phyloP scores from a whole-genome alignment of 2,329 filamentous ascomycete genomes.

The Cladophialophora exuberans region DNA sequence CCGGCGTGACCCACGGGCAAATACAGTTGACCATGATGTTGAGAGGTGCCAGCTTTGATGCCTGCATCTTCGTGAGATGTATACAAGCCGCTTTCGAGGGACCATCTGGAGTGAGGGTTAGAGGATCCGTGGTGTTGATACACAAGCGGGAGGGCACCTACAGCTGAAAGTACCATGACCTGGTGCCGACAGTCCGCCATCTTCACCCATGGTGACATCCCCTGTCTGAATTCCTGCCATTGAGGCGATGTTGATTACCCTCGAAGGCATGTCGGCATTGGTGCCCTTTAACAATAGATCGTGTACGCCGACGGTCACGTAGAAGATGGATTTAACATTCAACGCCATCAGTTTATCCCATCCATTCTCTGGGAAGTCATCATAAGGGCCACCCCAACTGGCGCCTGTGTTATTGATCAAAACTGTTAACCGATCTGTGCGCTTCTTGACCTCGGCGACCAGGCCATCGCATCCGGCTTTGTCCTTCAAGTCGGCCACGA shows the following conservation, averaged over 20 bases:
- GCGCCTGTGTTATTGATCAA: conserved; percentile 56
- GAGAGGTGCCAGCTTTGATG: conserved; percentile 54
- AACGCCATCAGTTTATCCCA: conserved; percentile 62
- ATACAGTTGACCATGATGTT: conserved; percentile 57
- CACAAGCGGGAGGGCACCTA: conserved; percentile 24
- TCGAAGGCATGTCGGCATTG: conserved; percentile 46
- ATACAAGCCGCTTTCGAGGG: conserved; percentile 58
- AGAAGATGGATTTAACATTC: conserved; percentile 59
- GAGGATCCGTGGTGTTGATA: background rate
- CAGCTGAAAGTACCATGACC: conserved; percentile 56
- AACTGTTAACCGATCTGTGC: conserved; percentile 48
- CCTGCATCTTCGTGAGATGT: conserved; percentile 56
- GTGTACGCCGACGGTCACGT: conserved; percentile 50
- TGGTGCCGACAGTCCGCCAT: conserved; percentile 57
- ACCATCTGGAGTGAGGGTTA: conserved; percentile 41
- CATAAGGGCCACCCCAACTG: conserved; percentile 60
- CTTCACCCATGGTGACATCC: conserved; percentile 50
- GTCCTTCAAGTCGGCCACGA: conserved; percentile 56
- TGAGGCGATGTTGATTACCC: conserved; percentile 59
- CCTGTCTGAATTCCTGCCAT: conserved; percentile 48
- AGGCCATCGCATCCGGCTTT: conserved; percentile 55
- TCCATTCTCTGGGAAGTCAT: conserved; percentile 60
- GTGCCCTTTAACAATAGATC: conserved; percentile 52
- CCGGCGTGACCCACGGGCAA: conserved; percentile 37
- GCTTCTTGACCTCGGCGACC: conserved; percentile 53